Evolutionary conservation across 2,329 filamentous ascomycete species (phyloP).

Genomic region (Colletotrichum spaethianum): DNA sequence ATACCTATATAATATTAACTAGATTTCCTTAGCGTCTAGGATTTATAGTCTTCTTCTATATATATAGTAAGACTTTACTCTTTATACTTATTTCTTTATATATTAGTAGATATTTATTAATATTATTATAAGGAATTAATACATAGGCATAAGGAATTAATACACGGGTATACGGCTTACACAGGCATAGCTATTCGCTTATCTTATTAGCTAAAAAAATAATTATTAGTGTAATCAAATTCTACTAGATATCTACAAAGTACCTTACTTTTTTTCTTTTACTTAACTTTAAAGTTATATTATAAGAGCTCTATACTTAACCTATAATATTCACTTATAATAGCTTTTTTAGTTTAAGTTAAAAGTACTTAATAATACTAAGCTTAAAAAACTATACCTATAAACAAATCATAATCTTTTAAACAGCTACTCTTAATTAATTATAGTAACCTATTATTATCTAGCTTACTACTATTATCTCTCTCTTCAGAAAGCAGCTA

Average conservation of each 20-base stretch:
- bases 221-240: not conserved
- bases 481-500: not conserved
- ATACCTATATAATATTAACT: no score
- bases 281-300: not conserved
- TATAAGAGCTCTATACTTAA: not conserved
- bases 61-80: no score
- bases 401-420: not conserved
- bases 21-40: no score
- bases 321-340: not conserved
- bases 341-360: not conserved
- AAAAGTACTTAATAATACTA: not conserved
- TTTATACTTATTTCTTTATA: no score
- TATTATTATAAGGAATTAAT: no score
- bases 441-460: not conserved
- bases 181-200: no score
- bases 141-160: no score
- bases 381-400: not conserved
- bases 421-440: constrained; percentile 2
- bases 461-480: not conserved
- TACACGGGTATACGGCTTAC: no score
- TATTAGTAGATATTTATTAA: no score
- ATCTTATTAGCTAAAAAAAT: not conserved
- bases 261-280: not conserved
- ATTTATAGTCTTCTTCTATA: no score
- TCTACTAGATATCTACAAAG: not conserved